phyloP scores from a whole-genome alignment of 352 stramenopile species.

The Globisporangium yorkense region DNA sequence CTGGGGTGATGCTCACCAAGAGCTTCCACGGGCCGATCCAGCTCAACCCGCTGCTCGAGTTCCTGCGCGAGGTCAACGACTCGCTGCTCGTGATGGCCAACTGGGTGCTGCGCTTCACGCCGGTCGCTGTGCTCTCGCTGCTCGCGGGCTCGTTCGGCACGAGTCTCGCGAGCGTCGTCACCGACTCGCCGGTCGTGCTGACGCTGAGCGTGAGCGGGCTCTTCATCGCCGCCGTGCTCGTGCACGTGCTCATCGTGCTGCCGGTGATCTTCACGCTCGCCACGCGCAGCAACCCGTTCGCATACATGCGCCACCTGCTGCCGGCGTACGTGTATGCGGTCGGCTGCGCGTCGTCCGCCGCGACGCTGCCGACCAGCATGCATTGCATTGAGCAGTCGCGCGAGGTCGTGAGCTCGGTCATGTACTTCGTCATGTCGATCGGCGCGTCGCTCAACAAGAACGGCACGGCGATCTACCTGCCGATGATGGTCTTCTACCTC shows the following conservation, averaged over 20 bases:
- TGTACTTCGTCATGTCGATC: conserved; percentile 71
- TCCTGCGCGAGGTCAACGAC: conserved; percentile 75
- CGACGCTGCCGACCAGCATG: conserved; percentile 54
- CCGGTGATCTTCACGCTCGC: conserved; percentile 50
- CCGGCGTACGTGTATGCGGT: conserved; percentile 67
- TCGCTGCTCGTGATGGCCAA: conserved; percentile 72
- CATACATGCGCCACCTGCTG: conserved; percentile 61
- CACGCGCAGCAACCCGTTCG: conserved; percentile 62
- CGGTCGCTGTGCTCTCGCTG: conserved; percentile 63
- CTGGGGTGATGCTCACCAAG: conserved; percentile 53
- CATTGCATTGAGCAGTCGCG: conserved; percentile 57
- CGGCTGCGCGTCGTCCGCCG: conserved; percentile 73
- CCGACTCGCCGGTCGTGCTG: conserved; percentile 35
- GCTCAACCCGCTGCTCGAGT: conserved; percentile 73
- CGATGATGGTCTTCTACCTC: conserved; percentile 70
- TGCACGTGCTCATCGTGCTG: conserved; percentile 65
- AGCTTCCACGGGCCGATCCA: conserved; percentile 67
- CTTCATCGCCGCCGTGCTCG: conserved; percentile 30
- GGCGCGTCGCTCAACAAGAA: conserved; percentile 67
- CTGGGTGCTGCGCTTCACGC: conserved; percentile 70
- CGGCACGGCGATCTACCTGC: conserved; percentile 71
- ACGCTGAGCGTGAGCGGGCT: conserved; percentile 40
- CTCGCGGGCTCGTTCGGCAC: conserved; percentile 56
- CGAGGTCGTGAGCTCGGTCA: conserved; percentile 44
- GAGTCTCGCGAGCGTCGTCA: conserved; percentile 26